Evolutionary conservation across 495 filamentous ascomycete genomes (phyloP), one percentile per base, ranked within the genome.

Genomic region (Aspergillus egyptiacus): DNA sequence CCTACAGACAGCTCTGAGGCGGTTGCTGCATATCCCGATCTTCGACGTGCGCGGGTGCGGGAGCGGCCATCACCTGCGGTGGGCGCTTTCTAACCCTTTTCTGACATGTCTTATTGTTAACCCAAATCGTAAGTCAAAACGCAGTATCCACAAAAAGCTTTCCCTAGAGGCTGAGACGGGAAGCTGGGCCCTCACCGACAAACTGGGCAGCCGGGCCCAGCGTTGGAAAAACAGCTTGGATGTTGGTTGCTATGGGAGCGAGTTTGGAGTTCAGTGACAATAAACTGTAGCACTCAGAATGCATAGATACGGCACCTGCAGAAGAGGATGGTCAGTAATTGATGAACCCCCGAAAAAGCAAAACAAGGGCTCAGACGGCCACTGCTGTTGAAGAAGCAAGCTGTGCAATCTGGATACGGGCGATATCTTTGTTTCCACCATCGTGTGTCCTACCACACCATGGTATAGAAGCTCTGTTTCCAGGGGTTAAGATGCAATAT

Each of bases 141-240:
- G 25, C 24, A 39, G 33, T 48, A 48, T 42, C n/a, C n/a, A 50
- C 35, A 28, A 42, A 20, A 42, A 23, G 38, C 11, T 22, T 31
- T 23, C n/a, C 11, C 23, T 18, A 30, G 23, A 34, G 27, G 30
- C 4, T 27, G 20, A 3, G 9, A 18, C 22, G 14, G 5, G 32
- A 22, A 6, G 22, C 27, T 49, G 17, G 28, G 8, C 22, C 3
- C 48, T 51, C 32, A 44, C 48, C 48, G 48, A 44, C 39, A 36
- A 36, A 15, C 20, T 44, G n/a, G 31, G 24, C 27, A 36, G 15
- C 20, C 38, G n/a, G 31, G 24, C 27, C 22, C 44, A 33, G 36
- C 22, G 28, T 20, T n/a, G 43, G 38, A 43, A 15, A 19, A 31
- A 32, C 14, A 25, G 6, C 23, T 9, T 27, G 23, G 23, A 27